These are phyloP conservation scores for Sclerotinia spermophila DNA, from an alignment of 2,329 filamentous ascomycete species.

Conservation along the genomic window DNA sequence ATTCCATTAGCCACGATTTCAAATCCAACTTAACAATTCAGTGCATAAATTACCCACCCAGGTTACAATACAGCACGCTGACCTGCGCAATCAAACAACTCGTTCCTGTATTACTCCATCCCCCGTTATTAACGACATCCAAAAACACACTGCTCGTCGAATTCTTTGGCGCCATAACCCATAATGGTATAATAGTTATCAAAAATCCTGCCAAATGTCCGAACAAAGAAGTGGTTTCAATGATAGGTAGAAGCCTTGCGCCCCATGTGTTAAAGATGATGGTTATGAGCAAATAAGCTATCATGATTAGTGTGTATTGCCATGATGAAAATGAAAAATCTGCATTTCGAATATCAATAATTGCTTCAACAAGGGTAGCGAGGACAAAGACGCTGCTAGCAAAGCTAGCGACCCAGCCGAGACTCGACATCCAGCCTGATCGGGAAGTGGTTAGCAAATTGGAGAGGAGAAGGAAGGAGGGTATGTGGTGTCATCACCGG, in stretches of 20 bases:
- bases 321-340: conserved; percentile 39
- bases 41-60: conserved; percentile 30
- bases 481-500: conserved; percentile 33
- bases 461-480: not conserved
- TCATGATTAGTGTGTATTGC: conserved; percentile 45
- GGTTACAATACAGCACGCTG: conserved; percentile 31
- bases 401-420: conserved; percentile 45
- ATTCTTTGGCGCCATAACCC: conserved; percentile 33
- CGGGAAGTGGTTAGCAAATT: conserved; percentile 10
- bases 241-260: conserved; percentile 40
- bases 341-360: conserved; percentile 37
- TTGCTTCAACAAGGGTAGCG: conserved; percentile 45
- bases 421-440: conserved; percentile 46
- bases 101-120: conserved; percentile 37
- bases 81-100: conserved; percentile 40
- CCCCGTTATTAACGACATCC: conserved; percentile 36
- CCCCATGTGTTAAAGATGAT: conserved; percentile 45
- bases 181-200: conserved; percentile 42
- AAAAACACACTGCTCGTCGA: conserved; percentile 34
- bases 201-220: conserved; percentile 46
- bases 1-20: not conserved
- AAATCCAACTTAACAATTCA: not conserved
- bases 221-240: conserved; percentile 44
- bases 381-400: conserved; percentile 43
- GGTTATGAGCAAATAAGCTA: conserved; percentile 42